Evolutionary conservation across 1,284 basidiomycete genomes (phyloP).

Genomic region (Tilletia caries): DNA sequence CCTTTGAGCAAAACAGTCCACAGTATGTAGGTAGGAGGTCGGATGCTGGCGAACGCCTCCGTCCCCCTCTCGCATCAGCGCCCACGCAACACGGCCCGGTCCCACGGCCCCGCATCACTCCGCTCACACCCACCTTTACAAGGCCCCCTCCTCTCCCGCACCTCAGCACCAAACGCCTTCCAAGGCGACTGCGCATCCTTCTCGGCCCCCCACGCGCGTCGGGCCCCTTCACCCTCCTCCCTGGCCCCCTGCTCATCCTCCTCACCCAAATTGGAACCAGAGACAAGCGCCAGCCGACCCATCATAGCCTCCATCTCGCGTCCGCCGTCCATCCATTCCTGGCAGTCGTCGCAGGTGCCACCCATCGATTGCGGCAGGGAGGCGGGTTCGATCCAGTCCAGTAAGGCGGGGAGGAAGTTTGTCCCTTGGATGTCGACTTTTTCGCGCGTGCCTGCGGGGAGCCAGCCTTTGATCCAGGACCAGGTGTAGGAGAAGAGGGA

Average conservation of each 20-base stretch:
- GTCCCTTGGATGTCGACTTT: slow-evolving; percentile 48
- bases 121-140: slow-evolving; percentile 1
- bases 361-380: slow-evolving; percentile 43
- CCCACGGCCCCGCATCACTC: slow-evolving; percentile 5
- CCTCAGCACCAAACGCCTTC: not conserved
- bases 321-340: slow-evolving; percentile 6
- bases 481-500: slow-evolving; percentile 35
- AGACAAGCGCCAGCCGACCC: not conserved
- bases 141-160: not conserved
- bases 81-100: not conserved
- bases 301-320: slow-evolving; percentile 9
- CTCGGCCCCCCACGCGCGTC: slow-evolving; percentile 3
- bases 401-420: slow-evolving; percentile 33
- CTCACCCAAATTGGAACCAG: not conserved
- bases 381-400: slow-evolving; percentile 34
- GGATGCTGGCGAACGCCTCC: no score
- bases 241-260: not conserved
- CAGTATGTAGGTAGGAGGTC: no score
- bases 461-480: slow-evolving; percentile 48
- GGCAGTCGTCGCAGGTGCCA: slow-evolving; percentile 30
- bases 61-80: not conserved
- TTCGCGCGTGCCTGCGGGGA: slow-evolving; percentile 43
- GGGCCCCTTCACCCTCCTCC: not conserved
- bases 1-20: not conserved
- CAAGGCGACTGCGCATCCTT: not conserved